phyloP scores from a whole-genome alignment of 2,329 filamentous ascomycete genomes.

The Sclerotinia nivalis region DNA sequence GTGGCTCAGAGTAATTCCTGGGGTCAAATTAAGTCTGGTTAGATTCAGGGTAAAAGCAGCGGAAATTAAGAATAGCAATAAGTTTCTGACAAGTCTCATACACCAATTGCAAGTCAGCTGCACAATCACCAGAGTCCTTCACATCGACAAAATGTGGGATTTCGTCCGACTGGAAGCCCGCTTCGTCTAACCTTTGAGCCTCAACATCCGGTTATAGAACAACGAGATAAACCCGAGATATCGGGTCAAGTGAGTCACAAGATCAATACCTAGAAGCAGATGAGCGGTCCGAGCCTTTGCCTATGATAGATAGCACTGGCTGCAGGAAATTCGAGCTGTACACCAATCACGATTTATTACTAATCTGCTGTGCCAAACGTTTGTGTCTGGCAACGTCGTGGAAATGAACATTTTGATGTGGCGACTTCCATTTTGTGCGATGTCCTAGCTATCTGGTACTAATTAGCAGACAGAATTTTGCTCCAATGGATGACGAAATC shows the following conservation, averaged over 20 bases:
- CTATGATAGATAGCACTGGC: background rate
- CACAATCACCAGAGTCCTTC: background rate
- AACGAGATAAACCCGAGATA: background rate
- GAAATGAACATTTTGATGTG: background rate
- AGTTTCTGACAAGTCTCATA: background rate
- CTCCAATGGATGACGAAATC: background rate
- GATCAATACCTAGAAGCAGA: background rate
- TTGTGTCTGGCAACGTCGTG: background rate
- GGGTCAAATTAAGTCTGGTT: background rate
- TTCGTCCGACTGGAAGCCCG: background rate
- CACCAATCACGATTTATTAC: background rate
- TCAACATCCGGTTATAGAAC: background rate
- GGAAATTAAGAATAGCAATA: background rate
- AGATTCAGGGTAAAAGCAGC: background rate
- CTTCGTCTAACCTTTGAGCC: background rate
- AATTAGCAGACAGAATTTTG: background rate
- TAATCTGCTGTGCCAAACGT: background rate
- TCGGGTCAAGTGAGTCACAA: background rate
- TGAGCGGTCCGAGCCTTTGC: background rate
- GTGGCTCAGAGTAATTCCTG: background rate
- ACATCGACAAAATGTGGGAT: background rate
- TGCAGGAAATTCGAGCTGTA: background rate
- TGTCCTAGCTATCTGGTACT: background rate
- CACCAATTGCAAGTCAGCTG: background rate
- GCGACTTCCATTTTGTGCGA: background rate